Evolutionary conservation across 164 flowering plant species (phyloP).

Genomic region (Magnolia officinalis): DNA sequence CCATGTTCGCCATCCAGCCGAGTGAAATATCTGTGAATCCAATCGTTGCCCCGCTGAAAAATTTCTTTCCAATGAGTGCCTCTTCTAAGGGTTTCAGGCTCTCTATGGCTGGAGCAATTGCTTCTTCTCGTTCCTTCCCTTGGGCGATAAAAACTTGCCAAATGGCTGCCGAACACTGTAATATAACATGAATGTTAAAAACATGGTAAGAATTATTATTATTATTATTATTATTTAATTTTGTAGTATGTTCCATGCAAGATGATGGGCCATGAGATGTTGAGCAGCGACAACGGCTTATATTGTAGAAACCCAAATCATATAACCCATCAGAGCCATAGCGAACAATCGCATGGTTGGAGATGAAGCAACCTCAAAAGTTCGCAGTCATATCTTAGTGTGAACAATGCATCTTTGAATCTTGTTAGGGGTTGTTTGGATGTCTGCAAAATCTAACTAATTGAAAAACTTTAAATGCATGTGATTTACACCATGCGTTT

Average conservation of each 20-base stretch:
- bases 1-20: neutral
- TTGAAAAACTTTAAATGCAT: too few species aligned
- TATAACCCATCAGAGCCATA: neutral
- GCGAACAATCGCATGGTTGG: neutral
- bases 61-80: neutral
- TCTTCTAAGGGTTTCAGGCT: neutral
- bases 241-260: too few species aligned
- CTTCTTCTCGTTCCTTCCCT: slow-evolving; percentile 3
- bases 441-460: too few species aligned
- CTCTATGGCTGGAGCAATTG: neutral
- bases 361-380: too few species aligned
- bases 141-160: neutral
- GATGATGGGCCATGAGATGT: neutral
- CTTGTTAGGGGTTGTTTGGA: too few species aligned
- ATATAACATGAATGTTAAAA: neutral
- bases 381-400: too few species aligned
- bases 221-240: too few species aligned
- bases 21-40: neutral
- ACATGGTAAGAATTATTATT: neutral
- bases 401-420: too few species aligned
- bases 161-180: neutral
- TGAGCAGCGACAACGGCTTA: neutral
- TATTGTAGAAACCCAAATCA: neutral
- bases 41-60: neutral
- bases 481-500: too few species aligned